Evolutionary conservation across 129 eudicot species (phyloP), one percentile per base, ranked within the genome.

Genomic region (Flaveria brownii): DNA sequence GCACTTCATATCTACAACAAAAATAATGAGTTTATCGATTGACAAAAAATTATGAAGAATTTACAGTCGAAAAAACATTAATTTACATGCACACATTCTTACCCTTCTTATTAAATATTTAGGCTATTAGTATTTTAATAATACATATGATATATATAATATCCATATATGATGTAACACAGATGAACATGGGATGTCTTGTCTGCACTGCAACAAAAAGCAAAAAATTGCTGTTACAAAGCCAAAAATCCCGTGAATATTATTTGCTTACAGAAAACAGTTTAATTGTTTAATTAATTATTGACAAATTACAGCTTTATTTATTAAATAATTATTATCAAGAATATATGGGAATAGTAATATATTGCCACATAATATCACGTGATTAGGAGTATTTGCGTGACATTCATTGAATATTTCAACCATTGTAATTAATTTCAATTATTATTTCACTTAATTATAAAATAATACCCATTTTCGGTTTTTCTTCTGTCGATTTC

Each of bases 201-300:
- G 83, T 80, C 83, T 78, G 63, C 72, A 61, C 54, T 80, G 75
- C 47, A 30, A 60, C 43, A 42, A 52, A 65, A 54, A 66, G 26
- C 79, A 54, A 26, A 73, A 73, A 25, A 73, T 28, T 65, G 52
- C 83, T 73, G 69, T 65, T 80, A 80, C 25, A 80, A 52, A 65
- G 69, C 83, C 79, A 80, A 73, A 80, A 73, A 66, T 80, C 83
- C 83, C 79, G 83, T 80, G 83, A 80, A 52, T 63, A 61, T 25
- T 20, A 26, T 61, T 61, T 26, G 41, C 17, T 61, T 15, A 22
- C 57, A 33, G 5, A 47, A 77, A 68, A 33, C 72, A 42, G 67
- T 33, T 30, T 0, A 12, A 11, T 55, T 55, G 18, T 26, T 61
- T 28, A 28, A 12, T 25, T 25, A 61, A 10, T 5, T 61, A 61